A percentile compares a stretch with the other conserved stretches of the same genome.
Evolutionary conservation across 2,329 filamentous ascomycete genomes (phyloP).

Genomic region (Zopfia rhizophila): DNA sequence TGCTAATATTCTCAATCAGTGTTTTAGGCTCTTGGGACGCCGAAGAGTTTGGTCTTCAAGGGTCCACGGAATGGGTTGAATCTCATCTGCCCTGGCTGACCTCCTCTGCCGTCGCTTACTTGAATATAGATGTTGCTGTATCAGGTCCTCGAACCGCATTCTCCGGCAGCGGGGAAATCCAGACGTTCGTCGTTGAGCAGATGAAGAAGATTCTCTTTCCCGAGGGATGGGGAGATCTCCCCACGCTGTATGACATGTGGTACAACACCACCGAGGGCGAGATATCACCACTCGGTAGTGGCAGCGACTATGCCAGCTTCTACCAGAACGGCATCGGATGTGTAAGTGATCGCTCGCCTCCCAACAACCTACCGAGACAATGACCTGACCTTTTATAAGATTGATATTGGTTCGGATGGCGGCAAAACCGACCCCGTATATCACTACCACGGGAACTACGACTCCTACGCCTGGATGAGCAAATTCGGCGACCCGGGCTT

Average conservation of each 20-base stretch:
- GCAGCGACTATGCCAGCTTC: slow-evolving; percentile 55
- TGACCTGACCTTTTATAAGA: slow-evolving; percentile 15
- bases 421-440: slow-evolving; percentile 31
- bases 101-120: slow-evolving; percentile 34
- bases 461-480: slow-evolving; percentile 35
- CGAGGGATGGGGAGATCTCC: slow-evolving; percentile 25
- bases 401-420: slow-evolving; percentile 30
- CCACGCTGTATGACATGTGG: slow-evolving; percentile 55
- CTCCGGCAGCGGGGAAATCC: slow-evolving; percentile 28
- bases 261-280: slow-evolving; percentile 36
- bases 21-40: slow-evolving; percentile 34
- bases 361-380: neutral
- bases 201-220: slow-evolving; percentile 35
- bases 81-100: slow-evolving; percentile 38
- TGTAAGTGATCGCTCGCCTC: slow-evolving; percentile 11
- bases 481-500: slow-evolving; percentile 34
- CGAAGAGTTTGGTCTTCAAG: slow-evolving; percentile 44
- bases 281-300: slow-evolving; percentile 50
- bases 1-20: slow-evolving; percentile 11
- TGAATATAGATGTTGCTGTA: slow-evolving; percentile 33
- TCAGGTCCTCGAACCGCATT: slow-evolving; percentile 29
- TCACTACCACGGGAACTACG: slow-evolving; percentile 37
- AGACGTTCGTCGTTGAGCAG: slow-evolving; percentile 29
- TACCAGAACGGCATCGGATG: slow-evolving; percentile 50
- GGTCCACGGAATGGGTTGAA: slow-evolving; percentile 53